phyloP scores from a whole-genome alignment of 1,284 basidiomycete species.

The Volvariella volvacea region DNA sequence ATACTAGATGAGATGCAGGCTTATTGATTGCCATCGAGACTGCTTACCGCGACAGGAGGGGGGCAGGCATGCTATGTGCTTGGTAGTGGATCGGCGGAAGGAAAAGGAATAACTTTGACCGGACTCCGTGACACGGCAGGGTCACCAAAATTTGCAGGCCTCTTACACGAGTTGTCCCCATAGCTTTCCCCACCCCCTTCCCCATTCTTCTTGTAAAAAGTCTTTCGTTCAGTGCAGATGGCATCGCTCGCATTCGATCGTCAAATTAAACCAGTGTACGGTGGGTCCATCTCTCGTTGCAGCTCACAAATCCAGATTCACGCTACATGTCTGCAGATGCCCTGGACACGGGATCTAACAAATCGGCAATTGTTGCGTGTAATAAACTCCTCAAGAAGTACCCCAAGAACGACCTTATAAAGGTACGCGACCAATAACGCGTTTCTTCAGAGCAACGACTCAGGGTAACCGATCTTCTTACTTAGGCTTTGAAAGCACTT shows the following conservation, averaged over 20 bases:
- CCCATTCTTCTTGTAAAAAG: constrained; percentile 10
- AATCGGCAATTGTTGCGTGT: constrained; percentile 75
- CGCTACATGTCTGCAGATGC: constrained; percentile 47
- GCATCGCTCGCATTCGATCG: constrained; percentile 57
- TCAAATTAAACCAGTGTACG: constrained; percentile 76
- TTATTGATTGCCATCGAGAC: constrained; percentile 4
- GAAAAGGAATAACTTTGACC: constrained; percentile 5
- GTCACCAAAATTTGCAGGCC: constrained; percentile 11
- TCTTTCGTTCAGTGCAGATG: constrained; percentile 3
- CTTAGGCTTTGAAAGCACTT: constrained; percentile 75
- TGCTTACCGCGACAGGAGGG: constrained; percentile 45
- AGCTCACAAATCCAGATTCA: constrained; percentile 7
- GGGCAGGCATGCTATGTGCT: constrained; percentile 29
- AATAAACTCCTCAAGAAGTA: constrained; percentile 82
- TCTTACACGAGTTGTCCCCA: constrained; percentile 13
- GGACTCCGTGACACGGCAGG: constrained; percentile 4
- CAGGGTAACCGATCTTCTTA: constrained; percentile 3
- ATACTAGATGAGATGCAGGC: too few relatives aligned
- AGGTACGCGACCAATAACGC: constrained; percentile 36
- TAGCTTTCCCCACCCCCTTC: constrained; percentile 9
- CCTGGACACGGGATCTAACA: constrained; percentile 78
- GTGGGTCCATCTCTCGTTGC: constrained; percentile 29
- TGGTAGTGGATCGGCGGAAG: constrained; percentile 5
- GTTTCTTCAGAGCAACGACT: constrained; percentile 6
- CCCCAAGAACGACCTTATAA: constrained; percentile 64